Percentiles rank a stretch among this genome's conserved stretches.
Evolutionary conservation across 768 basidiomycete species (phyloP).

Genomic region (Phlebiopsis flavidoalba): DNA sequence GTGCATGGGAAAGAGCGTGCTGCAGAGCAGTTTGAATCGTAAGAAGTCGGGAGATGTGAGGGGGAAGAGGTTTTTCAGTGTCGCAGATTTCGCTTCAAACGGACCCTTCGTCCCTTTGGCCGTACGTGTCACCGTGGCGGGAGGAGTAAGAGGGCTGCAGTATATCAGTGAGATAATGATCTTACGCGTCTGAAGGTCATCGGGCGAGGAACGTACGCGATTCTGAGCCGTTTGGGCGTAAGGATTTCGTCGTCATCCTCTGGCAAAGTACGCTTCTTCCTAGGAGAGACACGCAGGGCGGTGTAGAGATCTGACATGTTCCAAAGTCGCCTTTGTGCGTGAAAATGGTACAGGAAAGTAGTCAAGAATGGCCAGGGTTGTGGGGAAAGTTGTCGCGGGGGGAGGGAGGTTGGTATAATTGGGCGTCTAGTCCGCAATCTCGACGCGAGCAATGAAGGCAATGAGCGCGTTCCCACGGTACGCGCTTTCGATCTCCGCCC

Average conservation of each 20-base stretch:
- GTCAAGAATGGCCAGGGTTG: slow-evolving; percentile 9
- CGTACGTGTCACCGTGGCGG: slow-evolving; percentile 39
- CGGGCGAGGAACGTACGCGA: slow-evolving; percentile 34
- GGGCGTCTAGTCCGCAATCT: slow-evolving; percentile 6
- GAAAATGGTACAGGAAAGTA: neutral
- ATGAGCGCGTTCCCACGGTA: slow-evolving; percentile 27
- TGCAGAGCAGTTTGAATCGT: slow-evolving; percentile 67
- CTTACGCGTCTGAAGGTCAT: neutral
- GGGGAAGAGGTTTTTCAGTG: slow-evolving; percentile 47
- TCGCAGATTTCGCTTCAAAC: slow-evolving; percentile 14
- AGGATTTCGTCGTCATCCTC: slow-evolving; percentile 46
- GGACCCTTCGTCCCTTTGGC: slow-evolving; percentile 15
- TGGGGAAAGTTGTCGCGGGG: slow-evolving; percentile 9
- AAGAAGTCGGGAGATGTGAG: slow-evolving; percentile 56
- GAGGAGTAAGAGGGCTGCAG: slow-evolving; percentile 56
- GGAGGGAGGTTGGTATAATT: slow-evolving; percentile 14
- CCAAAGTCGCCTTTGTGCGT: neutral
- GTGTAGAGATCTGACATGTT: slow-evolving; percentile 59
- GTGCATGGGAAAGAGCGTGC: slow-evolving; percentile 79
- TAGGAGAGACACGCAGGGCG: slow-evolving; percentile 59
- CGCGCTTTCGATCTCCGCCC: slow-evolving; percentile 12
- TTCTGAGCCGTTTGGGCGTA: slow-evolving; percentile 68
- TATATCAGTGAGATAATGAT: slow-evolving; percentile 1
- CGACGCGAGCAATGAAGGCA: slow-evolving; percentile 30
- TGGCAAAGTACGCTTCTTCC: slow-evolving; percentile 57